Base-by-base conservation (phyloP, 371 early-diverging fungal genomes). In the Saksenaea vasiformis region DNA sequence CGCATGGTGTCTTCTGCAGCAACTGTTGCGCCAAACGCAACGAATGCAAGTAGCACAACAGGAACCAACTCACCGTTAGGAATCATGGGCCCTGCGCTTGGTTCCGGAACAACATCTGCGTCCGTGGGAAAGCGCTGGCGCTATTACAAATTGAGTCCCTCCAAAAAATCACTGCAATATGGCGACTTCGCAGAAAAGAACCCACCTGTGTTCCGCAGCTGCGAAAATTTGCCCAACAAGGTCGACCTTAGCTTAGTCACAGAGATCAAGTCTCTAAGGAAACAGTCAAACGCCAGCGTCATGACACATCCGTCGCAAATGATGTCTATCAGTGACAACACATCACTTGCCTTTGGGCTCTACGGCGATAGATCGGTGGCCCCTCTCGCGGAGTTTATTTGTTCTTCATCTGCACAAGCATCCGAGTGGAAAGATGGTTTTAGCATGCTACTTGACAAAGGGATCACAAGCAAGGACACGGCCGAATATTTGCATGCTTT, bases 401-500 rank as follows among this genome's bases (percentile, higher is more conserved):
- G 91, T 56, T 31, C 73, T 5, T 73, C 78, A 8, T 53, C 79
- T 1, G 70, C 72, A 11, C 85, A 87, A 62, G 86, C 76, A 31
- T 76, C 87, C 3, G 93, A 92, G 65, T 92, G 93, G 93, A 88
- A 85, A n/a, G 93, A 92, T 69, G 93, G 91, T 1, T 86, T 92
- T 58, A 88, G 87, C 65, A 84, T 92, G 87, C 65, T 91, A 1
- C 65, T 91, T 1, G 88, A 90, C 65, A 78, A 85, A 54, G 77
- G 84, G 54, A 88, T 91, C 62, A 77, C 77, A 2, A 87, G 79
- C 55, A 85, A 87, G 57, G 88, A 87, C 22, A 86, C 86, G 3
- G 87, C 88, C 2, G 88, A 84, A 64, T 77, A 81, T 17, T 78
- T 92, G 19, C 83, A 83, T 43, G 73, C 84, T 1, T 68, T 92